Conservation (phyloP, 345 rosid species). For the Noccaea caerulescens region DNA sequence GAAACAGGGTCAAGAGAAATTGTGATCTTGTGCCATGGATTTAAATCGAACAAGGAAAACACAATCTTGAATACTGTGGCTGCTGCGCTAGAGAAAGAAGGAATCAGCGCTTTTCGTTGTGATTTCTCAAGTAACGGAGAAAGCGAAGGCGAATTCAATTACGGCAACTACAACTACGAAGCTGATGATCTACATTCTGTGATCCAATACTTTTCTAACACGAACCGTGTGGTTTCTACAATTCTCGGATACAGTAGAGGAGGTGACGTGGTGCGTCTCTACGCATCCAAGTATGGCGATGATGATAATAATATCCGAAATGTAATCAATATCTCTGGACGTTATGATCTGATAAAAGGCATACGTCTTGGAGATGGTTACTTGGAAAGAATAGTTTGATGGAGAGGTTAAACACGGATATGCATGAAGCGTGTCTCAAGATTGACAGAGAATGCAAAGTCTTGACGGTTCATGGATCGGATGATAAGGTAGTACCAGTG, state of each 20-base stretch:
- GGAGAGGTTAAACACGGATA: slow-evolving; percentile 44
- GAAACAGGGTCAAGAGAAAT: neutral
- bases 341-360: neutral
- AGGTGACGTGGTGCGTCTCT: slow-evolving; percentile 46
- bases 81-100: neutral
- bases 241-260: slow-evolving; percentile 45
- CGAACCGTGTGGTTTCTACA: neutral
- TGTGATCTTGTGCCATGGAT: neutral
- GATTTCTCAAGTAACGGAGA: neutral
- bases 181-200: neutral
- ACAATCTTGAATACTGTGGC: neutral
- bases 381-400: neutral
- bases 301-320: neutral
- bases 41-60: neutral
- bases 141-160: neutral
- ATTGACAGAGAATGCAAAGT: slow-evolving; percentile 70
- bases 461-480: slow-evolving; percentile 70
- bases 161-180: neutral
- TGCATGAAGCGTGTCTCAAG: slow-evolving; percentile 56
- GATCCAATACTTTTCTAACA: neutral
- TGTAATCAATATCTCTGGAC: neutral
- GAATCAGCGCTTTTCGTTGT: neutral
- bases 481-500: slow-evolving; percentile 59
- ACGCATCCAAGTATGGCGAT: neutral
- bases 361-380: neutral